A percentile compares a stretch with the other conserved stretches of the same genome.
These are phyloP conservation scores for Cladophialophora yegresii DNA, from an alignment of 2,329 filamentous ascomycete genomes.

Conservation along the genomic window DNA sequence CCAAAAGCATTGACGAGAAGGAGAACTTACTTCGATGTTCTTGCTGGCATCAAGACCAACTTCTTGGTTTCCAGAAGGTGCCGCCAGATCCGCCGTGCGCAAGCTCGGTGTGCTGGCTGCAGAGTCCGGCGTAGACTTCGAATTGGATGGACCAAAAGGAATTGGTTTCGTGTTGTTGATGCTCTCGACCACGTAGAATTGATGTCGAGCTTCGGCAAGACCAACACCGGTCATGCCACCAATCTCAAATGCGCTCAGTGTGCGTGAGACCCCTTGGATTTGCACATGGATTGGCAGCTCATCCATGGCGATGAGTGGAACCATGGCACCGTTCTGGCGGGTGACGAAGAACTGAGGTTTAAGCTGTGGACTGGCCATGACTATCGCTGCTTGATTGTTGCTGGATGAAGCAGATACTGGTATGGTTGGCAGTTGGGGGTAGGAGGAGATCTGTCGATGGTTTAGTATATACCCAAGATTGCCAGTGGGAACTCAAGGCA, in stretches of 20 bases:
- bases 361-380: constrained; percentile 27
- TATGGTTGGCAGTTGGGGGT: neutral
- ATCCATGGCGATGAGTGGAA: constrained; percentile 50
- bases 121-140: neutral
- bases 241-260: constrained; percentile 43
- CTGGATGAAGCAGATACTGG: neutral
- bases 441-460: neutral
- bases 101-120: neutral
- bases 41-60: neutral
- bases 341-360: constrained; percentile 48
- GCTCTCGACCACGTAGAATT: constrained; percentile 42
- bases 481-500: neutral
- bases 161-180: constrained; percentile 42
- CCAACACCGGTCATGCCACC: constrained; percentile 50
- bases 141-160: neutral
- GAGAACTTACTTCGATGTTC: neutral
- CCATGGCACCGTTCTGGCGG: constrained; percentile 46
- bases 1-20: neutral
- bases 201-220: constrained; percentile 39
- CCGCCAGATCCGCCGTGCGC: neutral
- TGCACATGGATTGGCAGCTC: constrained; percentile 46
- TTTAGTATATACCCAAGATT: constrained; percentile 7
- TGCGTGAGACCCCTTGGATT: constrained; percentile 45
- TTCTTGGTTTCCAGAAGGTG: neutral
- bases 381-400: neutral